Percentiles rank a stretch among this genome's conserved stretches.
These are phyloP conservation scores for Hymenotorrendiella dingleyae DNA, from an alignment of 2,329 filamentous ascomycete species.

Conservation along the genomic window DNA sequence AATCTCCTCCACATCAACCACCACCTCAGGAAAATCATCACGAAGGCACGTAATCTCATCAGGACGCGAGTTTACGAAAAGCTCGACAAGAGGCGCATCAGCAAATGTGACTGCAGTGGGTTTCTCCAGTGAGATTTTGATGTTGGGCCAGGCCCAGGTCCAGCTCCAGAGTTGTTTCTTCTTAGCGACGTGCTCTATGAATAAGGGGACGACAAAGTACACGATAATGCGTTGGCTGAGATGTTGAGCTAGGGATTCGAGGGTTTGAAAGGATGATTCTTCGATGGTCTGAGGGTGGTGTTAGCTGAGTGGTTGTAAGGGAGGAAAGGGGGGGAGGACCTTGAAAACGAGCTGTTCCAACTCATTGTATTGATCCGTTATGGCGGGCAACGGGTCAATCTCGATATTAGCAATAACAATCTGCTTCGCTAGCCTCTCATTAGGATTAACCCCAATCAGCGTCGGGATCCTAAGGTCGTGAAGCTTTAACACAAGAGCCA, in stretches of 20 bases:
- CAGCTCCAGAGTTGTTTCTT: background rate
- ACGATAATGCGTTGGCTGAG: slow-evolving; percentile 41
- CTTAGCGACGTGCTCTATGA: background rate
- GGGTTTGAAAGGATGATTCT: slow-evolving; percentile 53
- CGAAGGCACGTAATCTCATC: slow-evolving; percentile 2
- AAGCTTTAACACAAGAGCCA: slow-evolving; percentile 34
- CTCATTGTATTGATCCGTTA: slow-evolving; percentile 45
- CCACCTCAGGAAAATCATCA: too few relatives aligned
- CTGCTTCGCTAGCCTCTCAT: slow-evolving; percentile 63
- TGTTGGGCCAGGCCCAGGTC: slow-evolving; percentile 11
- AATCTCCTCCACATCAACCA: slow-evolving; percentile 5
- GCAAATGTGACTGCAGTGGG: slow-evolving; percentile 68
- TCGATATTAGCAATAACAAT: slow-evolving; percentile 58
- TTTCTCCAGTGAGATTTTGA: slow-evolving; percentile 62
- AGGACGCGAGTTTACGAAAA: slow-evolving; percentile 31
- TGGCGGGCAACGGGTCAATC: slow-evolving; percentile 43
- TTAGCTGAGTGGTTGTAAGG: background rate
- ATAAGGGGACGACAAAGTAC: slow-evolving; percentile 34
- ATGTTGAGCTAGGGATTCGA: slow-evolving; percentile 53
- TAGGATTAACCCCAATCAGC: slow-evolving; percentile 65
- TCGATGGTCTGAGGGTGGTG: slow-evolving; percentile 41
- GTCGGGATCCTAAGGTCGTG: slow-evolving; percentile 57
- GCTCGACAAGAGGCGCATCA: slow-evolving; percentile 63
- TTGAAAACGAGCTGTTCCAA: slow-evolving; percentile 49
- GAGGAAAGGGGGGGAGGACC: background rate